phyloP scores from a whole-genome alignment of 2,329 filamentous ascomycete genomes.

The Grosmannia clavigera region DNA sequence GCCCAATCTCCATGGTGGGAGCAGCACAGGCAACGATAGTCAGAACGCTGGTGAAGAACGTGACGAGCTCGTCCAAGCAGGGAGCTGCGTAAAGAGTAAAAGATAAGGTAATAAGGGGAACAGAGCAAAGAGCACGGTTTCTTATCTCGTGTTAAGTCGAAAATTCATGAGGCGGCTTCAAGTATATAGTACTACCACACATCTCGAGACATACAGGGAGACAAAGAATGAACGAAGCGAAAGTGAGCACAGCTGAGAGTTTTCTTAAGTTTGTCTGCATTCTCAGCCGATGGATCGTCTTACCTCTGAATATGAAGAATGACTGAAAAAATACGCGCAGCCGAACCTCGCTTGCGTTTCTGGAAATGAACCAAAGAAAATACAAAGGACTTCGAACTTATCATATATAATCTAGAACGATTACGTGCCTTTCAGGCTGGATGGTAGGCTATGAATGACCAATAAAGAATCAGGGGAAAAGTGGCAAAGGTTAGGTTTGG shows the following conservation, averaged over 20 bases:
- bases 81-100: conserved; percentile 12
- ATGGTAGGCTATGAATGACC: too few species aligned
- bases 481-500: too few species aligned
- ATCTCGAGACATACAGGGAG: conserved; percentile 28
- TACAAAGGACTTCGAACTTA: not conserved
- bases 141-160: conserved; percentile 13
- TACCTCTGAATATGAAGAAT: conserved; percentile 34
- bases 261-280: not conserved
- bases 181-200: conserved; percentile 3
- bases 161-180: not conserved
- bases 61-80: conserved; percentile 27
- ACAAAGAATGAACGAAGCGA: conserved; percentile 28
- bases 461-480: not conserved
- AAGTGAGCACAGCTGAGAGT: conserved; percentile 34
- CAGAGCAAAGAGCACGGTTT: conserved; percentile 30
- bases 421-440: not conserved
- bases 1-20: conserved; percentile 25
- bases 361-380: conserved; percentile 18
- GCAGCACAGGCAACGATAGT: conserved; percentile 32
- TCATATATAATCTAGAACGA: conserved; percentile 25
- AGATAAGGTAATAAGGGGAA: conserved; percentile 19
- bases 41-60: conserved; percentile 30
- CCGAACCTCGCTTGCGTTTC: conserved; percentile 20
- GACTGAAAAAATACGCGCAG: conserved; percentile 24
- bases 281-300: conserved; percentile 8